A percentile compares a stretch with the other conserved stretches of the same genome.
phyloP scores from a whole-genome alignment of 305 asterid genomes.

The Fraxinus xanthoxyloides region DNA sequence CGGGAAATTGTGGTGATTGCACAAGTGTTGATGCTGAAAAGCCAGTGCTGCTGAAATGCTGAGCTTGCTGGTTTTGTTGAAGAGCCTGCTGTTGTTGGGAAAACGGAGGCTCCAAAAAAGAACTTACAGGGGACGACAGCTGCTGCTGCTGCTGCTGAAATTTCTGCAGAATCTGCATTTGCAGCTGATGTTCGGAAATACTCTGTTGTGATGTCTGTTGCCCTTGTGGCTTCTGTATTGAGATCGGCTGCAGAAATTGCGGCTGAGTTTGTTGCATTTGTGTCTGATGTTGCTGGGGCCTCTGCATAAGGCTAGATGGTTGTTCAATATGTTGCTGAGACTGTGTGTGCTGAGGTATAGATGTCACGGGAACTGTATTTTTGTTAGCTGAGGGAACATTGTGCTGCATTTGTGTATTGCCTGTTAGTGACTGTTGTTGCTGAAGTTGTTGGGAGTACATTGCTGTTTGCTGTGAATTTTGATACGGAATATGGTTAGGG shows the following conservation, averaged over 20 bases:
- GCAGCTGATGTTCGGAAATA: conserved; percentile 37
- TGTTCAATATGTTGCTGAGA: conserved; percentile 64
- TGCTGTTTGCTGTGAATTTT: conserved; percentile 47
- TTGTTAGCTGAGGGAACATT: conserved; percentile 34
- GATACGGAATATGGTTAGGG: conserved; percentile 40
- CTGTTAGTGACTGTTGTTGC: conserved; percentile 49
- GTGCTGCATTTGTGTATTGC: conserved; percentile 43
- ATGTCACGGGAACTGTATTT: conserved; percentile 40
- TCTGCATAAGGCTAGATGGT: conserved; percentile 45
- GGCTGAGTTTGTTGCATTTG: conserved; percentile 48
- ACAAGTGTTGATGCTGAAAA: conserved; percentile 42
- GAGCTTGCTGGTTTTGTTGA: conserved; percentile 51
- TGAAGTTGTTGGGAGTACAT: conserved; percentile 59
- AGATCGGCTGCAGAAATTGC: conserved; percentile 34
- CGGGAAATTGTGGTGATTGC: conserved; percentile 57
- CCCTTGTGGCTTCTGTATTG: conserved; percentile 37
- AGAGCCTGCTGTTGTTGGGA: conserved; percentile 48
- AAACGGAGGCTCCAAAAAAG: conserved; percentile 51
- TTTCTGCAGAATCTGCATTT: conserved; percentile 46
- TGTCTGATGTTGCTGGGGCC: conserved; percentile 56
- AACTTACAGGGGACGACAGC: conserved; percentile 35
- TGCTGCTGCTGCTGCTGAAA: conserved; percentile 57
- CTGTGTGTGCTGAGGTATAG: conserved; percentile 53
- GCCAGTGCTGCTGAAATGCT: conserved; percentile 47
- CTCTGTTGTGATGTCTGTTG: conserved; percentile 31